Evolutionary conservation across 768 basidiomycete genomes (phyloP).

Genomic region (Kondoa malvinella): DNA sequence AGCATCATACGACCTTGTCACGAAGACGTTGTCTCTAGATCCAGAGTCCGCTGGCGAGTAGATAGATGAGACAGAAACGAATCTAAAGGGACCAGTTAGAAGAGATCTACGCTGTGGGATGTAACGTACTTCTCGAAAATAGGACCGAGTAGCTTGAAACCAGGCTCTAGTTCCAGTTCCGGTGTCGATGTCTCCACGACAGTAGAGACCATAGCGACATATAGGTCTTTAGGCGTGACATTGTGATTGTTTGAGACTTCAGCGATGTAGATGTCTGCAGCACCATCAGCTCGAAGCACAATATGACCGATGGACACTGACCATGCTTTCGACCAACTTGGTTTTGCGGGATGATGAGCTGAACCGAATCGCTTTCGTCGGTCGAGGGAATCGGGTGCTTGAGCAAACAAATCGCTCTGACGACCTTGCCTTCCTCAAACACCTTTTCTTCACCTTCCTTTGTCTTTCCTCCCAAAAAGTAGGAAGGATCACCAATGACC

Average conservation of each 20-base stretch:
- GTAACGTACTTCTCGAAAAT: slow-evolving; percentile 87
- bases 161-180: slow-evolving; percentile 80
- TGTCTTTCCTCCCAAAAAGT: slow-evolving; percentile 52
- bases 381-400: slow-evolving; percentile 97
- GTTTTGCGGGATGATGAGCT: slow-evolving; percentile 98
- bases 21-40: slow-evolving; percentile 72
- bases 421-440: slow-evolving; percentile 79
- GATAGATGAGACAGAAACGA: slow-evolving; percentile 69
- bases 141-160: slow-evolving; percentile 72
- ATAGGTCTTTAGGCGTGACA: slow-evolving; percentile 86
- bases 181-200: slow-evolving; percentile 89
- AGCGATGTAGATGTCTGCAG: slow-evolving; percentile 89
- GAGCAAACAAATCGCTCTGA: slow-evolving; percentile 91
- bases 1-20: slow-evolving; percentile 95
- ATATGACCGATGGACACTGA: slow-evolving; percentile 39
- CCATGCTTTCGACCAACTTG: slow-evolving; percentile 86
- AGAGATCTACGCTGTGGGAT: too few species aligned
- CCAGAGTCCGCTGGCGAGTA: slow-evolving; percentile 79
- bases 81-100: slow-evolving; percentile 44
- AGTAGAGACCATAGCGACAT: slow-evolving; percentile 93
- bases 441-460: slow-evolving; percentile 59
- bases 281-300: slow-evolving; percentile 1
- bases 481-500: slow-evolving; percentile 94
- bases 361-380: slow-evolving; percentile 81
- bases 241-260: slow-evolving; percentile 95